These are phyloP conservation scores for Flaveria robusta DNA, from an alignment of 129 eudicot genomes.

Conservation along the genomic window DNA sequence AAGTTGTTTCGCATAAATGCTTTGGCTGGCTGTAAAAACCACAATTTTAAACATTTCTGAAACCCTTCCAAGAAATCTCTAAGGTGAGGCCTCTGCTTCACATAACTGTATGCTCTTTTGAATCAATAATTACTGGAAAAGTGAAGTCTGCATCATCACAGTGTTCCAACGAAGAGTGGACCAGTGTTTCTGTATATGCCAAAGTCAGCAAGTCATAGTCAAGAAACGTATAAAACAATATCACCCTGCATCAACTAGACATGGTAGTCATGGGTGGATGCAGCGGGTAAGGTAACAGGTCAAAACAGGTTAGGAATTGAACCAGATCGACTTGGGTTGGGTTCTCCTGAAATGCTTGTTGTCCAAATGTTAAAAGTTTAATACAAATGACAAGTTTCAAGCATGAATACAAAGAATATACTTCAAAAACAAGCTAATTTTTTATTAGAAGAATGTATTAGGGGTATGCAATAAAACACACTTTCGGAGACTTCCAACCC, in stretches of 20 bases:
- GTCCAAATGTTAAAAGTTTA: not conserved
- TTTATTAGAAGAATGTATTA: not conserved
- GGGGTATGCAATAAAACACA: not conserved
- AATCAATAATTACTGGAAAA: conserved; percentile 71
- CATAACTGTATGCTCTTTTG: conserved; percentile 84
- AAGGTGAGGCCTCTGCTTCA: conserved; percentile 86
- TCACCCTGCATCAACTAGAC: conserved; percentile 10
- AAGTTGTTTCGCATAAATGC: conserved; percentile 90
- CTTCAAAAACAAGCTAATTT: not conserved
- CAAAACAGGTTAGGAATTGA: not conserved
- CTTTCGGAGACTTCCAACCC: not conserved
- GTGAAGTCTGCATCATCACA: conserved; percentile 88
- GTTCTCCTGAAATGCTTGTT: not conserved
- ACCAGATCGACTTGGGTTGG: not conserved
- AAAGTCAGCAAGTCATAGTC: conserved; percentile 14
- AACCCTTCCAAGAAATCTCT: conserved; percentile 69
- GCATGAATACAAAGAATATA: not conserved
- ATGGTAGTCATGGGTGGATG: not conserved
- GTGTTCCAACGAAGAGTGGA: conserved; percentile 81
- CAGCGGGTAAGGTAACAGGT: not conserved
- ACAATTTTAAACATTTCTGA: conserved; percentile 87
- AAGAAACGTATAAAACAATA: not conserved
- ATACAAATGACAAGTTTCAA: not conserved
- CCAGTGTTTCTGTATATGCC: conserved; percentile 76
- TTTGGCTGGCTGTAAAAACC: conserved; percentile 94